Percentiles rank a stretch among this genome's conserved stretches.
phyloP scores from a whole-genome alignment of 495 filamentous ascomycete genomes.

The Hypoxylon subgilvum region DNA sequence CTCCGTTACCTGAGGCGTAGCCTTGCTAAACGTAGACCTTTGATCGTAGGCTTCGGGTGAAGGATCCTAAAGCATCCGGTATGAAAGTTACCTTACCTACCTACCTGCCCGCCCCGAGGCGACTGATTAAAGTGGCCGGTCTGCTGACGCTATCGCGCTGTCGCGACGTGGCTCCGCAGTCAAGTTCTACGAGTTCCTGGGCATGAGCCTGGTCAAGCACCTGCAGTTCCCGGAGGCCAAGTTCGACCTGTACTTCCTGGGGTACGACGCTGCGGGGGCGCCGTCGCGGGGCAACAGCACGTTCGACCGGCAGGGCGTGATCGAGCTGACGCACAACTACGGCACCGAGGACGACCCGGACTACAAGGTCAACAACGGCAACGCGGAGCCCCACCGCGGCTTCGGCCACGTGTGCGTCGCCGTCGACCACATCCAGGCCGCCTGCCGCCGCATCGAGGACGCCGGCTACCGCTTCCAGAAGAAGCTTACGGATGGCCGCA shows the following conservation, averaged over 20 bases:
- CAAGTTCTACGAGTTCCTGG: conserved; percentile 94
- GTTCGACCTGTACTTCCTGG: conserved; percentile 88
- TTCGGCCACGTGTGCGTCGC: conserved; percentile 90
- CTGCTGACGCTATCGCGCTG: too few relatives aligned
- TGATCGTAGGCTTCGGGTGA: conserved; percentile 80
- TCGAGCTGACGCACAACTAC: conserved; percentile 97
- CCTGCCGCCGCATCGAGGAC: conserved; percentile 85
- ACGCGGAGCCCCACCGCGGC: conserved; percentile 81
- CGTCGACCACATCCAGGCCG: conserved; percentile 88
- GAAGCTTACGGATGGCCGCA: conserved; percentile 84
- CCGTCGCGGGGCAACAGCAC: conserved; percentile 66
- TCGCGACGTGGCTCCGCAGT: too few relatives aligned
- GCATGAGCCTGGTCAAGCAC: conserved; percentile 81
- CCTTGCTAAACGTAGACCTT: conserved; percentile 5
- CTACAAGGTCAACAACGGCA: conserved; percentile 87
- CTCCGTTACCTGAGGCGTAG: background rate
- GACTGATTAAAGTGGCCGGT: too few relatives aligned
- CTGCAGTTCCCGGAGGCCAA: conserved; percentile 75
- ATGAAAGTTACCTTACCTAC: conserved; percentile 11
- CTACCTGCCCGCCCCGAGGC: too few relatives aligned
- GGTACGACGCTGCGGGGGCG: conserved; percentile 70
- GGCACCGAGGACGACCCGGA: conserved; percentile 86
- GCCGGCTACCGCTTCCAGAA: conserved; percentile 94
- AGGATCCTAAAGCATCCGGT: conserved; percentile 86
- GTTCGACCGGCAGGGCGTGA: conserved; percentile 84